A percentile compares a stretch with the other conserved stretches of the same genome.
Evolutionary conservation across 805 yeast genomes (phyloP).

Genomic region (Ogataea methylovora): DNA sequence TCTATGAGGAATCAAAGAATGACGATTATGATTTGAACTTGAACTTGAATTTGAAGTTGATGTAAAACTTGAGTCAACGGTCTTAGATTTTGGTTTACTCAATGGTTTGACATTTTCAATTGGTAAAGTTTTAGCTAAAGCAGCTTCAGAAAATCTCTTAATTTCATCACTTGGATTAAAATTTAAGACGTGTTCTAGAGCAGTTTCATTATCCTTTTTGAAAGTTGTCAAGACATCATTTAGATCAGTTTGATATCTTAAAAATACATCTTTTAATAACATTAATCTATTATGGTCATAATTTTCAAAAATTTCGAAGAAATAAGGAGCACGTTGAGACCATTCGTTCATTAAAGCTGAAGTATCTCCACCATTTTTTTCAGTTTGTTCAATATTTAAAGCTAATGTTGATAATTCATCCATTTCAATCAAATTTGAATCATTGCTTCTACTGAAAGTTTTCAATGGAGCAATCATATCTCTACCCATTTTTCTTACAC

Average conservation of each 20-base stretch:
- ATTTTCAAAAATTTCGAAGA: constrained; percentile 66
- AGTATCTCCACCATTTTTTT: constrained; percentile 21
- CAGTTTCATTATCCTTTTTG: constrained; percentile 48
- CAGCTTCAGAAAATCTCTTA: constrained; percentile 41
- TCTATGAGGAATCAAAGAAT: constrained; percentile 3
- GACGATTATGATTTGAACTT: constrained; percentile 1
- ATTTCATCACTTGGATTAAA: constrained; percentile 59
- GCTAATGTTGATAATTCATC: constrained; percentile 27
- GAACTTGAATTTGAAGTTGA: constrained; percentile 7
- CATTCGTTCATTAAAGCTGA: constrained; percentile 49
- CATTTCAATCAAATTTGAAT: constrained; percentile 32
- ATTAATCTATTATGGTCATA: constrained; percentile 58
- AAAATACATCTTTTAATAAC: constrained; percentile 57
- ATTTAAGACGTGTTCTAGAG: constrained; percentile 57
- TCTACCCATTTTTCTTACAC: constrained; percentile 42
- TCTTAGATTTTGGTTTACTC: constrained; percentile 5
- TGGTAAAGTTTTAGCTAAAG: constrained; percentile 18
- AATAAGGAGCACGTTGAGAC: constrained; percentile 72
- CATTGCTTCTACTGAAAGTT: constrained; percentile 46
- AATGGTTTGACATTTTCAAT: constrained; percentile 15
- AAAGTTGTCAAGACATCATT: constrained; percentile 43
- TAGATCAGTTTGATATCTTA: constrained; percentile 55
- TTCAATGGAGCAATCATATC: constrained; percentile 51
- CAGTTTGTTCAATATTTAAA: constrained; percentile 10
- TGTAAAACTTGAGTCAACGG: constrained; percentile 13